Conservation (phyloP, 495 filamentous ascomycete genomes). For the Talaromyces trachyspermus region DNA sequence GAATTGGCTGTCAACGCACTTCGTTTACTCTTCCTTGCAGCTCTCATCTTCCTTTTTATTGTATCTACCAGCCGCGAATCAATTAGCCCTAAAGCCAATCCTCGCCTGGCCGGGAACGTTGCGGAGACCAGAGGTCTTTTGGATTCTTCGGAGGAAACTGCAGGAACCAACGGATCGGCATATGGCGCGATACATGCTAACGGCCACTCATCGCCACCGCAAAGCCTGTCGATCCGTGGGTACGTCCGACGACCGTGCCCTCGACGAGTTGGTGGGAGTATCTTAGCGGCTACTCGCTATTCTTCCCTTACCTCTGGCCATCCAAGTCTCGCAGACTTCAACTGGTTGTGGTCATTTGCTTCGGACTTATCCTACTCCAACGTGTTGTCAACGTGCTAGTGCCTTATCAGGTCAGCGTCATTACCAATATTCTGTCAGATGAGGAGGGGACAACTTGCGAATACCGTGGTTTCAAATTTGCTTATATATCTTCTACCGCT, state of each 20-base stretch:
- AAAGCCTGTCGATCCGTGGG: conserved; percentile 50
- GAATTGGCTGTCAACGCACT: conserved; percentile 52
- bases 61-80: conserved; percentile 39
- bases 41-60: conserved; percentile 52
- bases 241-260: conserved; percentile 55
- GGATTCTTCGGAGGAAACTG: conserved; percentile 35
- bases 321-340: conserved; percentile 65
- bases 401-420: conserved; percentile 64
- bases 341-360: conserved; percentile 69
- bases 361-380: conserved; percentile 66
- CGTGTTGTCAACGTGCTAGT: conserved; percentile 75
- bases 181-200: conserved; percentile 43
- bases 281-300: conserved; percentile 73
- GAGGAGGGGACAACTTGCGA: conserved; percentile 34
- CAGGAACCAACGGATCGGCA: conserved; percentile 38
- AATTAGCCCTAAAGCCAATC: conserved; percentile 17
- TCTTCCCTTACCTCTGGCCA: conserved; percentile 94
- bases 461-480: conserved; percentile 67
- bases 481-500: conserved; percentile 70
- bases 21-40: conserved; percentile 52
- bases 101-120: conserved; percentile 21
- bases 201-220: conserved; percentile 24
- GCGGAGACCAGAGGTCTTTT: conserved; percentile 52
- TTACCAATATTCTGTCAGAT: conserved; percentile 59
- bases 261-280: conserved; percentile 87